Base-by-base conservation (phyloP, 2,329 filamentous ascomycete genomes). In the Paraphaeosphaeria minitans region DNA sequence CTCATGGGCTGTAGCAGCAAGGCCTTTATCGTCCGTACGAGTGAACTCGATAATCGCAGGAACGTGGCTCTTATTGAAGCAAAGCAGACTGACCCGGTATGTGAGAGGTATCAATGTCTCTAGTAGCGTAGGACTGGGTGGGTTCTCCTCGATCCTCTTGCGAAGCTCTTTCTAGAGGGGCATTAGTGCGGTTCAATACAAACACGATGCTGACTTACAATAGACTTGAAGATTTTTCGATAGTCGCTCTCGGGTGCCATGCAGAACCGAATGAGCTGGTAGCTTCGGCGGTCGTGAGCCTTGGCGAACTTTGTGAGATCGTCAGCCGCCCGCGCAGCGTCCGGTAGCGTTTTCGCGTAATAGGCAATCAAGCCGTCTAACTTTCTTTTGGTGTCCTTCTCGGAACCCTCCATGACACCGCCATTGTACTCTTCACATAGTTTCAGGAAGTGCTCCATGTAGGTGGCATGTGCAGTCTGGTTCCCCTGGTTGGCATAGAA, bases 61-160 rank as follows among this genome's bases (percentile, higher is more conserved):
- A 19, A 99, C 88, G 73, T 99, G 93, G 73, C 94, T 98, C 71
- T 91, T 89, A 79, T 97, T 99, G 80, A 96, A 97, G 65, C 97
- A 85, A 63, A 99, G 84, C 58, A 92, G 88, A 35, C 92, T 90
- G 55, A 89, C 89, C 45, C 92, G 88, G 73, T 96, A 97, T 4
- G 98, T 81, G 16, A 99, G 82, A 5, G 93, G 90, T 6, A 89
- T 85, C 27, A 99, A 75, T 0, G 92, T 96, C 37, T 96, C 92
- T 3, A 96, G 79, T 48, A 95, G 82, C 29, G 82, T 81, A n/a
- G 81, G 75, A 62, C 85, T 77, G 55, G 84, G 83, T 47, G 88
- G 82, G 22, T 86, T 86, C 55, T 86, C 84, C 66, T 93, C 89
- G 37, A 96, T 84, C 58, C 93, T 88, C 78, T 93, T 95, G 45